A percentile compares a stretch with the other conserved stretches of the same genome.
Conservation (phyloP, 345 rosid species). For the Stellera chamaejasme region DNA sequence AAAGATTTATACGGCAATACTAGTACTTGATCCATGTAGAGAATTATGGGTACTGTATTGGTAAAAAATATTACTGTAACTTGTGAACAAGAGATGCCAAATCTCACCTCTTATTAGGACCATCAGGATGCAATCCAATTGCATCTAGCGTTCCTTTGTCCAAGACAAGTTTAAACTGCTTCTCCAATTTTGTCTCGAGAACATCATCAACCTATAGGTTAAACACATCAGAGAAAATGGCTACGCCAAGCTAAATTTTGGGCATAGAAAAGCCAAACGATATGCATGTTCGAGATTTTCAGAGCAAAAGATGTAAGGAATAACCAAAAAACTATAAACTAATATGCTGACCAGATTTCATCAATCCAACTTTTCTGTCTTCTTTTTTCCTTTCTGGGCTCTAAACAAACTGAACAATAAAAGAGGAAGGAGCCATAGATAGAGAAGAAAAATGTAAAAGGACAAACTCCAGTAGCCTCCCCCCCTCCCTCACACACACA, state of each 20-base stretch:
- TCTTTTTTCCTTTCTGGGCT: too few relatives aligned
- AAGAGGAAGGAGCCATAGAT: too few relatives aligned
- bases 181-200: conserved; percentile 68
- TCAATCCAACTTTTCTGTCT: too few relatives aligned
- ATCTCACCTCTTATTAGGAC: conserved; percentile 69
- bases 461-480: too few relatives aligned
- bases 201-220: conserved; percentile 73
- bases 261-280: not conserved
- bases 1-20: too few relatives aligned
- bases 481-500: too few relatives aligned
- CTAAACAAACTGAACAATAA: too few relatives aligned
- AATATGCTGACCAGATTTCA: too few relatives aligned
- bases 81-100: not conserved
- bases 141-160: conserved; percentile 99
- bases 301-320: too few relatives aligned
- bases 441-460: too few relatives aligned
- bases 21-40: not conserved
- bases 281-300: too few relatives aligned
- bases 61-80: not conserved
- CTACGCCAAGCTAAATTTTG: not conserved
- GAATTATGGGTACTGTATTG: not conserved
- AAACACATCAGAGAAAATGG: conserved; percentile 2
- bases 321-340: too few relatives aligned
- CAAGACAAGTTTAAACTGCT: conserved; percentile 73
- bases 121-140: conserved; percentile 96